phyloP scores from a whole-genome alignment of 305 asterid genomes.

The Fraxinus ornus region DNA sequence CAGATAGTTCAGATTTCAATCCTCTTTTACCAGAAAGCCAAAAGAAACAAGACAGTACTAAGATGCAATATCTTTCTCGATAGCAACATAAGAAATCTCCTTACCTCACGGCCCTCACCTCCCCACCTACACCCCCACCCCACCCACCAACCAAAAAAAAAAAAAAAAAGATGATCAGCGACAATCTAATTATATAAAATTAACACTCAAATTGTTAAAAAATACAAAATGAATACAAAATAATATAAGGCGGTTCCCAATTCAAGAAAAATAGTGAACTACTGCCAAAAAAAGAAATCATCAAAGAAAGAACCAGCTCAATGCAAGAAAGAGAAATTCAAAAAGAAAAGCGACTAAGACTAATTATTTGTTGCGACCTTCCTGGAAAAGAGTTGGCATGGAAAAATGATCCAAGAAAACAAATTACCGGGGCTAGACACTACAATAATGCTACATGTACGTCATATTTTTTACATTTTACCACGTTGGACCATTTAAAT shows the following conservation, averaged over 20 bases:
- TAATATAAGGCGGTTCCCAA: not conserved
- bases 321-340: not conserved
- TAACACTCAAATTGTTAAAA: not conserved
- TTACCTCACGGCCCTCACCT: not conserved
- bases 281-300: not conserved
- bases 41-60: not conserved
- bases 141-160: not conserved
- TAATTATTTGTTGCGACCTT: not conserved
- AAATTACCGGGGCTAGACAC: conserved; percentile 20
- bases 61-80: not conserved
- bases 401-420: not conserved
- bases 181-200: not conserved
- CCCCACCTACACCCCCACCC: not conserved
- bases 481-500: too few species aligned
- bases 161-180: not conserved
- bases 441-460: too few species aligned
- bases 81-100: not conserved
- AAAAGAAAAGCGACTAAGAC: not conserved
- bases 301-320: not conserved
- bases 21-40: not conserved
- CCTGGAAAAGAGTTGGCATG: not conserved
- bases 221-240: not conserved
- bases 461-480: too few species aligned
- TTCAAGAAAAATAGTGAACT: not conserved
- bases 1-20: conserved; percentile 4